phyloP scores from a whole-genome alignment of 2,329 filamentous ascomycete genomes.

The Madurella fahalii region DNA sequence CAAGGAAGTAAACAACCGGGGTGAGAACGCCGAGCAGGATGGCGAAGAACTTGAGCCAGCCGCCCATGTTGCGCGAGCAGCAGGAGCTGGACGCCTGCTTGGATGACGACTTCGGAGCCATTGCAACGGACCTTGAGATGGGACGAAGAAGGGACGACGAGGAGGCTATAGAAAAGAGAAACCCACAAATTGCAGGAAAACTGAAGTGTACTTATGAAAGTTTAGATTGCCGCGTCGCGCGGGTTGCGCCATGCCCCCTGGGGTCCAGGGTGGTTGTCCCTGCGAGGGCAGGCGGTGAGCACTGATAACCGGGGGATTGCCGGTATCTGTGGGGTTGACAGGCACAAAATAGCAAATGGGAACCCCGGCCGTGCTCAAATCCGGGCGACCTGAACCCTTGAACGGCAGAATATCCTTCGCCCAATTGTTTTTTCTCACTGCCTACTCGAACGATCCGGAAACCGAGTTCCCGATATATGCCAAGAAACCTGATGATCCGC shows the following conservation, averaged over 20 bases:
- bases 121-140: slow-evolving; percentile 7
- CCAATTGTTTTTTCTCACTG: slow-evolving; percentile 6
- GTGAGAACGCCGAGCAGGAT: slow-evolving; percentile 52
- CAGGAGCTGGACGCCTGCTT: slow-evolving; percentile 9
- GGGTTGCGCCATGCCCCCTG: slow-evolving; percentile 1
- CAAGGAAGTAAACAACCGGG: slow-evolving; percentile 51
- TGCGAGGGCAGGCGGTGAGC: background rate
- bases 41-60: slow-evolving; percentile 44
- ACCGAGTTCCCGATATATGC: slow-evolving; percentile 11
- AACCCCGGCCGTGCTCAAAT: background rate
- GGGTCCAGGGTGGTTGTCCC: too few relatives aligned
- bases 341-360: background rate
- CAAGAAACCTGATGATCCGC: slow-evolving; percentile 4
- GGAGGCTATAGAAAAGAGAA: background rate
- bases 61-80: slow-evolving; percentile 8
- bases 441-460: slow-evolving; percentile 18
- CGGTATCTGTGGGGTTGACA: background rate
- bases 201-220: background rate
- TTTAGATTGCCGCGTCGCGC: slow-evolving; percentile 1
- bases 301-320: slow-evolving; percentile 11
- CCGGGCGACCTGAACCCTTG: slow-evolving; percentile 1
- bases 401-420: slow-evolving; percentile 11
- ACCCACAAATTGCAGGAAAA: background rate
- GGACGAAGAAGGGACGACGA: background rate
- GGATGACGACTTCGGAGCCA: slow-evolving; percentile 21